phyloP scores from a whole-genome alignment of 345 rosid species.

The Populus ilicifolia region DNA sequence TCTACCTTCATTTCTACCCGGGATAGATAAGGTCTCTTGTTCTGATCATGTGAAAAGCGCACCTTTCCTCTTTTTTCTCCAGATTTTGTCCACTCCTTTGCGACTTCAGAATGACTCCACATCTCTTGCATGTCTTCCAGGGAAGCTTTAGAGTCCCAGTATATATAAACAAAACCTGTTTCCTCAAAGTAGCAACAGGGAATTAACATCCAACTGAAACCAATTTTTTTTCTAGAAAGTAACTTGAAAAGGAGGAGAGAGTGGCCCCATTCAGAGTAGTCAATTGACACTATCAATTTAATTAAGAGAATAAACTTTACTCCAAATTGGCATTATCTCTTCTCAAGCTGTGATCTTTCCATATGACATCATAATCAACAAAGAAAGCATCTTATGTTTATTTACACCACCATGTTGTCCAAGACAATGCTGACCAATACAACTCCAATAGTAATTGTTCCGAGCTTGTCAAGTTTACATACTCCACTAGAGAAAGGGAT shows the following conservation, averaged over 20 bases:
- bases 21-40: conserved; percentile 68
- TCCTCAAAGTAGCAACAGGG: conserved; percentile 13
- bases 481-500: neutral
- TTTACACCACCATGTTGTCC: neutral
- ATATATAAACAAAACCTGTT: conserved; percentile 40
- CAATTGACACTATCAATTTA: neutral
- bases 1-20: conserved; percentile 72
- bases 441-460: neutral
- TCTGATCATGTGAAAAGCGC: conserved; percentile 64
- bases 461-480: neutral
- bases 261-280: neutral
- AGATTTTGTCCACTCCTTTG: conserved; percentile 76
- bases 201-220: neutral
- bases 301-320: neutral
- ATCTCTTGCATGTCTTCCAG: conserved; percentile 81
- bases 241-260: neutral
- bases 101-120: conserved; percentile 69
- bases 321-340: neutral
- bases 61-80: conserved; percentile 68
- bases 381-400: neutral
- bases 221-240: too few species aligned
- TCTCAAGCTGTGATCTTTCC: neutral
- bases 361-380: neutral
- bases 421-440: neutral
- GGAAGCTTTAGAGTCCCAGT: conserved; percentile 71